Evolutionary conservation across 371 early-diverging fungal species (phyloP).

Genomic region (Mortierella sp.): DNA sequence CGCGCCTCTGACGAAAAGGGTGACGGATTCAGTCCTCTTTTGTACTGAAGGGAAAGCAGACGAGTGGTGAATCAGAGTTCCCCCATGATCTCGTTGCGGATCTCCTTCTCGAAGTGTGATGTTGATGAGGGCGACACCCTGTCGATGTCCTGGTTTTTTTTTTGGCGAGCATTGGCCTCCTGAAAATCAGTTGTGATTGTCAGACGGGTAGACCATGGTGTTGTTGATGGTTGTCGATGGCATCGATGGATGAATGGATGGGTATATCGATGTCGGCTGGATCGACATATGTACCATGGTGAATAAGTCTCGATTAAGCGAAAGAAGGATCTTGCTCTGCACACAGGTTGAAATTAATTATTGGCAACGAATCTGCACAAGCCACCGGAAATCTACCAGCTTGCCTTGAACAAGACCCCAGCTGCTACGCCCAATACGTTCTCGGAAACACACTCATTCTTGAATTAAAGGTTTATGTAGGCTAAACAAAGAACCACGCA

Average conservation of each 20-base stretch:
- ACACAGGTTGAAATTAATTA: not conserved
- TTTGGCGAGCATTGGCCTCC: not conserved
- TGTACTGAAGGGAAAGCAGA: too few species aligned
- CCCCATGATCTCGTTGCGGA: not conserved
- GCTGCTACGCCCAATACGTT: not conserved
- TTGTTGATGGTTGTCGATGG: not conserved
- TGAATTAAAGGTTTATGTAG: too few species aligned
- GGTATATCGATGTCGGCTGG: not conserved
- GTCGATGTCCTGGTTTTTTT: not conserved
- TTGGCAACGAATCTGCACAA: not conserved
- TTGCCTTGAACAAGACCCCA: not conserved
- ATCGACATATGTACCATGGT: slow-evolving; percentile 29
- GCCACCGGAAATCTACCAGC: not conserved
- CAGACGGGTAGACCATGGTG: not conserved
- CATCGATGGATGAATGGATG: slow-evolving; percentile 25
- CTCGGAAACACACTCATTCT: not conserved
- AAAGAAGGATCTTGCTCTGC: slow-evolving; percentile 29
- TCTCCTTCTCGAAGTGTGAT: not conserved
- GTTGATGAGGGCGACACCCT: not conserved
- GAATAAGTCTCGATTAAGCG: slow-evolving; percentile 26
- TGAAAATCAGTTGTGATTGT: not conserved
- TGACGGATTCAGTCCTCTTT: not conserved
- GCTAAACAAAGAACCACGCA: not conserved
- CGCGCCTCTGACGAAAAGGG: not conserved
- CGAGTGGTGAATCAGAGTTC: not conserved